These are phyloP conservation scores for Suhomyces vadensis DNA, from an alignment of 805 yeast species.

Conservation along the genomic window DNA sequence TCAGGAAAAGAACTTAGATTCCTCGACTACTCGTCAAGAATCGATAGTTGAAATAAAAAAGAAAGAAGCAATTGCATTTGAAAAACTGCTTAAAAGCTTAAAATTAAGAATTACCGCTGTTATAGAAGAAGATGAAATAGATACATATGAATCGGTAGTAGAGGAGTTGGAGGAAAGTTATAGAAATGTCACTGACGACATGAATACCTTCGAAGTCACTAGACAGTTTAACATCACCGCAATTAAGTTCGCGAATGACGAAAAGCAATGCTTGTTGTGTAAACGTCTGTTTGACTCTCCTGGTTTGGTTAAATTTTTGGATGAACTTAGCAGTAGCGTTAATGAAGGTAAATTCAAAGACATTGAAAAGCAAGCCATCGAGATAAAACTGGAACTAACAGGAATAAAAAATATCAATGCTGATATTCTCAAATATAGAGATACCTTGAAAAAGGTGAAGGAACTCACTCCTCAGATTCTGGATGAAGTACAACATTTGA, in stretches of 20 bases:
- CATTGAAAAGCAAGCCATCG: conserved; percentile 30
- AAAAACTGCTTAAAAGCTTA: conserved; percentile 6
- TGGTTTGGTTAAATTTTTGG: conserved; percentile 29
- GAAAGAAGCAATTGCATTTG: conserved; percentile 4
- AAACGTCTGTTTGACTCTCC: conserved; percentile 57
- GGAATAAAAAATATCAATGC: conserved; percentile 30
- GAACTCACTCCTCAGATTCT: conserved; percentile 5
- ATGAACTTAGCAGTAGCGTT: conserved; percentile 30
- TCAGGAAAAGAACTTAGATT: neutral
- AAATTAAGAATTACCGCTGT: conserved; percentile 22
- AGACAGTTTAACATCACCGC: conserved; percentile 72
- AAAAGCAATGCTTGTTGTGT: conserved; percentile 71
- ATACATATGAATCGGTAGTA: conserved; percentile 51
- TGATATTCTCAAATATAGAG: conserved; percentile 28
- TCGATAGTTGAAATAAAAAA: conserved; percentile 5
- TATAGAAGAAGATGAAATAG: conserved; percentile 40
- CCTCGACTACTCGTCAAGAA: neutral
- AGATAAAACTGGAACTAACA: conserved; percentile 33
- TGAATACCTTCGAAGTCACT: conserved; percentile 69
- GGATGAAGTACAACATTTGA: neutral
- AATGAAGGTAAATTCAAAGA: conserved; percentile 28
- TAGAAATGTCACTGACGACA: conserved; percentile 59
- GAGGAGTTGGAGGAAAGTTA: conserved; percentile 62
- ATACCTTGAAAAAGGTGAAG: conserved; percentile 17
- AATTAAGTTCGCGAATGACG: conserved; percentile 55